Conservation (phyloP, 2,329 filamentous ascomycete species). For the Apiospora rasikravindrae region DNA sequence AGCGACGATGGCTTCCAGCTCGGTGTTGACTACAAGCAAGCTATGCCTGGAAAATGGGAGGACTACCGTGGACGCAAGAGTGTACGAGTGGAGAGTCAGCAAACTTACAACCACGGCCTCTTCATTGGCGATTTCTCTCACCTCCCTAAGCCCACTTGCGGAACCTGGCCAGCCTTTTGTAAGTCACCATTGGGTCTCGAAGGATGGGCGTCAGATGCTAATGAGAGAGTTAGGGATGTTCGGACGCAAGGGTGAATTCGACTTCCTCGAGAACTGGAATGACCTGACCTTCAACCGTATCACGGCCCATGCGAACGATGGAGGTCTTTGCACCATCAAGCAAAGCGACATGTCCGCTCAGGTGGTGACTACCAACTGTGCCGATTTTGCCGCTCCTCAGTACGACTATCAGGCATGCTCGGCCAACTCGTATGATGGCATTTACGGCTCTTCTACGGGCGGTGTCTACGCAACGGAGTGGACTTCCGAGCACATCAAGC, state of each 20-base stretch:
- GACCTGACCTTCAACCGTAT: slow-evolving; percentile 58
- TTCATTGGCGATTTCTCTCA: slow-evolving; percentile 73
- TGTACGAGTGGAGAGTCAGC: slow-evolving; percentile 69
- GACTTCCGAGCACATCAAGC: slow-evolving; percentile 62
- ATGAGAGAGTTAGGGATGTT: slow-evolving; percentile 40
- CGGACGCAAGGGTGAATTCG: slow-evolving; percentile 64
- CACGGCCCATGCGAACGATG: slow-evolving; percentile 57
- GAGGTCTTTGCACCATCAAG: slow-evolving; percentile 41
- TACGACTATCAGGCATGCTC: slow-evolving; percentile 47
- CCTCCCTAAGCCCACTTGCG: slow-evolving; percentile 69
- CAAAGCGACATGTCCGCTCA: slow-evolving; percentile 36
- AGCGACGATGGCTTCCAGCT: slow-evolving; percentile 44
- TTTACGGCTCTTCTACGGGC: slow-evolving; percentile 44
- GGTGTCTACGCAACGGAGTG: slow-evolving; percentile 60
- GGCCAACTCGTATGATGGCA: slow-evolving; percentile 44
- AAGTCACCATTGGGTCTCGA: slow-evolving; percentile 32
- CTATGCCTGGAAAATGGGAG: background rate
- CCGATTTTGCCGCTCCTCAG: slow-evolving; percentile 43
- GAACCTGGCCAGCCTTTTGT: slow-evolving; percentile 73
- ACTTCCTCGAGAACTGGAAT: slow-evolving; percentile 73
- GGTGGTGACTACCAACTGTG: slow-evolving; percentile 46
- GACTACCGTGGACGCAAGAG: slow-evolving; percentile 53
- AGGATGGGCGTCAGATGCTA: background rate
- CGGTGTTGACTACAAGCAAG: slow-evolving; percentile 42
- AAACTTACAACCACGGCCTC: slow-evolving; percentile 67